Conservation (phyloP, 1,284 basidiomycete species). For the Gomphus sp. region DNA sequence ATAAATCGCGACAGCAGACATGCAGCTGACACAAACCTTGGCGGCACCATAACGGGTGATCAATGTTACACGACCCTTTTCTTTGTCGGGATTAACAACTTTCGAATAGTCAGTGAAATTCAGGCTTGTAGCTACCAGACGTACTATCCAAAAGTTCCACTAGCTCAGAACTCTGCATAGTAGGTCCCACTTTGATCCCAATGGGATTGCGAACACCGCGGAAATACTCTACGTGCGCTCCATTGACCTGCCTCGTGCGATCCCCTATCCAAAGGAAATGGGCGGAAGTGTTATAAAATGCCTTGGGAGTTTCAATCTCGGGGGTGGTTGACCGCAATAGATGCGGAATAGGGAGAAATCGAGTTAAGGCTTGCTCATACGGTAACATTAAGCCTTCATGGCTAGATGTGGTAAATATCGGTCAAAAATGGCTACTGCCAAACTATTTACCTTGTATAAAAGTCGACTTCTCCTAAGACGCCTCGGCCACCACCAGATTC, state of each 20-base stretch:
- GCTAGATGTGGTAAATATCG: constrained; percentile 28
- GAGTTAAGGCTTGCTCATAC: constrained; percentile 90
- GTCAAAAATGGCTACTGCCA: constrained; percentile 3
- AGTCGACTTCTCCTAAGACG: constrained; percentile 85
- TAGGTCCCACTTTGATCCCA: constrained; percentile 93
- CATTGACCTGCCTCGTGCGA: constrained; percentile 86
- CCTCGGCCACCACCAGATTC: constrained; percentile 63
- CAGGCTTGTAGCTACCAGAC: background rate
- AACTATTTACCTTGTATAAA: constrained; percentile 73
- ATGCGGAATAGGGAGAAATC: constrained; percentile 39
- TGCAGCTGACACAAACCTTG: constrained; percentile 42
- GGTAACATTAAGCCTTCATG: constrained; percentile 92
- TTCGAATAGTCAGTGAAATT: background rate
- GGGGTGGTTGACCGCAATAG: constrained; percentile 10
- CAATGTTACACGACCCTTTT: constrained; percentile 78
- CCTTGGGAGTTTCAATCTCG: constrained; percentile 21
- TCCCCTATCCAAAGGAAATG: constrained; percentile 98
- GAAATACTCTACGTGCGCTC: constrained; percentile 95
- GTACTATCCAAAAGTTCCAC: constrained; percentile 68
- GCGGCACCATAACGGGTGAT: constrained; percentile 90
- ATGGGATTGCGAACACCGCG: constrained; percentile 93
- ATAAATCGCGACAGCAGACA: background rate
- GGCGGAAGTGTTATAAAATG: constrained; percentile 80
- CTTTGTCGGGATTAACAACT: constrained; percentile 85
- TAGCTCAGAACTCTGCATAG: constrained; percentile 77